phyloP scores from a whole-genome alignment of 2,329 filamentous ascomycete species.

The Colletotrichum navitas region DNA sequence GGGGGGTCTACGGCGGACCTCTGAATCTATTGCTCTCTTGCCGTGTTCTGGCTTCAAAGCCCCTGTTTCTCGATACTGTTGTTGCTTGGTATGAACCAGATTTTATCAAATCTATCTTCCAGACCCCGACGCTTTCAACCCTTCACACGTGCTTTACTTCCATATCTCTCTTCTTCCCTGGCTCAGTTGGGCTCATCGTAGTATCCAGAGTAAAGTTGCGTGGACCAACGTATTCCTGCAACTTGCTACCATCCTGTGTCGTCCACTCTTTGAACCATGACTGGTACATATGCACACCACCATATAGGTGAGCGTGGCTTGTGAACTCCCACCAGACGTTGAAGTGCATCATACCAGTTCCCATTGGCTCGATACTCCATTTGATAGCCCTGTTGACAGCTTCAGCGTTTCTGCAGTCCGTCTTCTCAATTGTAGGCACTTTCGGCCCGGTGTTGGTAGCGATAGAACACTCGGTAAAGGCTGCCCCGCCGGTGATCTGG shows the following conservation, averaged over 20 bases:
- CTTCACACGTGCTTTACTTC: too few relatives aligned
- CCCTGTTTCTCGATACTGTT: too few relatives aligned
- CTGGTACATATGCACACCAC: conserved; percentile 16
- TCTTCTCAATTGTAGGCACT: conserved; percentile 29
- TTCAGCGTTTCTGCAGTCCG: conserved; percentile 16
- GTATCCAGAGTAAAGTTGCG: conserved; percentile 15
- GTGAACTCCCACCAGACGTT: conserved; percentile 40
- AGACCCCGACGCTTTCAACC: neutral
- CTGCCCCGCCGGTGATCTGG: conserved; percentile 25
- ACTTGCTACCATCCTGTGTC: conserved; percentile 19
- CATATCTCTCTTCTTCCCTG: neutral
- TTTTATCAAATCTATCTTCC: neutral
- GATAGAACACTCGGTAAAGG: conserved; percentile 36
- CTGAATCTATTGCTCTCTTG: neutral
- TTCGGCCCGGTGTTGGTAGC: conserved; percentile 22
- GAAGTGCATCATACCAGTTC: conserved; percentile 36
- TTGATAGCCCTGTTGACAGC: conserved; percentile 12
- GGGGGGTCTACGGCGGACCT: conserved; percentile 41
- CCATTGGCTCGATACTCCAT: conserved; percentile 36
- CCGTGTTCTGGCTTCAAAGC: neutral
- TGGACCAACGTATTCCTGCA: conserved; percentile 18
- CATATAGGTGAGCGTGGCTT: conserved; percentile 21
- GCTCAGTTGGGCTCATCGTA: neutral
- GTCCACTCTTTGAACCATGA: conserved; percentile 18
- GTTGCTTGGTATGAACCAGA: neutral